Evolutionary conservation across 1,284 basidiomycete genomes (phyloP).

Genomic region (Ganoderma lingzhi): DNA sequence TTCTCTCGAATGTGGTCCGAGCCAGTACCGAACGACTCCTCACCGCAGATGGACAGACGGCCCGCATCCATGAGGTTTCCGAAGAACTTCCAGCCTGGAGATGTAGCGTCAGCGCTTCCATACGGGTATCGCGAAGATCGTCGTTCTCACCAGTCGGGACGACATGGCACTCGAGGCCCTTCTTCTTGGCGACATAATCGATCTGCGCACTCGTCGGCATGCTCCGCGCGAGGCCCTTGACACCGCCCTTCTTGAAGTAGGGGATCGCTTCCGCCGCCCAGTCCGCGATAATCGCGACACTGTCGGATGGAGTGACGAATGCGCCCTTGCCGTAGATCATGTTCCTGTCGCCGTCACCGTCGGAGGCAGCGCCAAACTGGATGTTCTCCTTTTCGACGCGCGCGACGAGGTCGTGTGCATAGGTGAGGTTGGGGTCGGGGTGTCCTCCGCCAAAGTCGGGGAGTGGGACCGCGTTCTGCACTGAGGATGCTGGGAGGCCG

Average conservation of each 20-base stretch:
- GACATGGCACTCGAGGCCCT: slow-evolving; percentile 93
- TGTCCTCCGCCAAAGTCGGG: slow-evolving; percentile 98
- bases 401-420: slow-evolving; percentile 95
- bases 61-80: slow-evolving; percentile 99
- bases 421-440: slow-evolving; percentile 98
- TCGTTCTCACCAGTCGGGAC: slow-evolving; percentile 87
- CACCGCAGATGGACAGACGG: slow-evolving; percentile 96
- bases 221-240: slow-evolving; percentile 94
- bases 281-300: slow-evolving; percentile 98
- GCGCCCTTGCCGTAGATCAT: slow-evolving; percentile 99
- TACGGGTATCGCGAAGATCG: neutral
- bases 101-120: slow-evolving; percentile 7
- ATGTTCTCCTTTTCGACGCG: slow-evolving; percentile 90
- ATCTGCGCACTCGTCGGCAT: slow-evolving; percentile 99
- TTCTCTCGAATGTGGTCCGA: slow-evolving; percentile 99
- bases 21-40: slow-evolving; percentile 99
- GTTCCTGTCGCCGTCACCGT: slow-evolving; percentile 98
- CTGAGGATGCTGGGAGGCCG: slow-evolving; percentile 80
- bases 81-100: slow-evolving; percentile 97
- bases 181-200: slow-evolving; percentile 95
- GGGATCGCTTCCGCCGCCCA: slow-evolving; percentile 94
- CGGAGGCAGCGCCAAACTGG: slow-evolving; percentile 94
- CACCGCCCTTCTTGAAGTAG: slow-evolving; percentile 92
- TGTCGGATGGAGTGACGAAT: slow-evolving; percentile 98
- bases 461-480: slow-evolving; percentile 92